Base-by-base conservation (phyloP, 2,329 filamentous ascomycete genomes). In the Pyrenochaeta sp. region DNA sequence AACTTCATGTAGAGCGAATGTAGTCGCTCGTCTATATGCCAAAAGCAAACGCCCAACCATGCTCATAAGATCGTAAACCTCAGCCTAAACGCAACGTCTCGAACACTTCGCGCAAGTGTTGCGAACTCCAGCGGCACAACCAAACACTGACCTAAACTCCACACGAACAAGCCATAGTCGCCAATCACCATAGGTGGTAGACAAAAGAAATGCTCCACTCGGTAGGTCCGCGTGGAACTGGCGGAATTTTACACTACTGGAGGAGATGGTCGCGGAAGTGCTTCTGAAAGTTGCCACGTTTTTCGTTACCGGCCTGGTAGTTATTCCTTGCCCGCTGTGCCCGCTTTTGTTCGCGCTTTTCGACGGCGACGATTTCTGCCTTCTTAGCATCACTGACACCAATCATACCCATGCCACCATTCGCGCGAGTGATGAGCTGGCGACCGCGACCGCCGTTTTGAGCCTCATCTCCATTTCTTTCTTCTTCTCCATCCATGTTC, bases 331-430 rank as follows among this genome's bases (percentile, higher is more conserved):
- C 82, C 45, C 85, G 81, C 59, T 88, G 82, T 63, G 88, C 86
- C 51, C 85, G 80, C 69, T 87, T 90, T 56, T 85, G 82, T 51
- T 88, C 86, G 66, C 88, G 85, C 76, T 89, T 87, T 76, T 94
- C 90, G 7, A 85, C 82, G 41, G 83, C 84, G 18, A 80, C 77
- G 15, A 90, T 86, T 59, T 88, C 85, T 45, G 83, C 83, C 79
- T 88, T 94, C 81, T 91, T 90, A 53, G 85, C 81, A n/a, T 89
- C 88, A 5, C 85, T 87, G 6, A 91, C 90, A 39, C 91, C 90
- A 40, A 87, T 71, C 89, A 97, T 90, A 37, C 92, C 92, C 27
- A 84, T 72, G 27, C 86, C 89, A n/a, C 88, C 89, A 59, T 92
- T 87, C 17, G 87, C 88, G 56, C 92, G 86, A 46, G 83, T 86